Conservation (phyloP, 306 rosid genomes). For the Medicago truncatula region MtrunA17r5.0-ANR NC_053043.1:50117501-50118000, state of each 20-base stretch:
- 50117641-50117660: not conserved
- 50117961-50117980: not conserved
- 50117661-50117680: not conserved
- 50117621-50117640: constrained; percentile 5
- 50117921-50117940: not conserved
- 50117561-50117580: constrained; percentile 1
- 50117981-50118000: too few species aligned
- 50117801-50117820: constrained; percentile 1
- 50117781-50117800: not conserved
- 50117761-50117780: too few species aligned
- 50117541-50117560: constrained; percentile 46
- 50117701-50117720: too few species aligned
- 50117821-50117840: not conserved
- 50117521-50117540: constrained; percentile 33
- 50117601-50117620: constrained; percentile 23
- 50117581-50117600: constrained; percentile 36
- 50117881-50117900: constrained; percentile 2
- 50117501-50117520: constrained; percentile 31
- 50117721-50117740: too few species aligned
- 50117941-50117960: not conserved
- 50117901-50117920: not conserved
- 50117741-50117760: too few species aligned
- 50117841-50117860: not conserved
- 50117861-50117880: not conserved
- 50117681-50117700: not conserved